These are phyloP conservation scores for Acanthamoeba pearcei DNA, from an alignment of 208 protist genomes.

Conservation along the genomic window DNA sequence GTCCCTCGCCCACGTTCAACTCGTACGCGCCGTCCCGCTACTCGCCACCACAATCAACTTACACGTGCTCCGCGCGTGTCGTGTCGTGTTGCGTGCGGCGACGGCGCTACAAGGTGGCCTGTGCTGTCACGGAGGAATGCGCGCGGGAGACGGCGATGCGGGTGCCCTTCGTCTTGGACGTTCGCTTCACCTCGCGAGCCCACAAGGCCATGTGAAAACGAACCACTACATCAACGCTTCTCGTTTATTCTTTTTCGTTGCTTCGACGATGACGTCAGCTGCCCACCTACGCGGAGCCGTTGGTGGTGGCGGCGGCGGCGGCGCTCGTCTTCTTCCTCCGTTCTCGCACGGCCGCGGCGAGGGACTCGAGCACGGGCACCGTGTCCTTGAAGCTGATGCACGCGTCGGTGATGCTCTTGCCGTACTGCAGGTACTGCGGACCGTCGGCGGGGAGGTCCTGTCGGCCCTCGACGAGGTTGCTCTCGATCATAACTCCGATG, in stretches of 20 bases:
- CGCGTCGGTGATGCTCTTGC: constrained; percentile 85
- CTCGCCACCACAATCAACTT: background rate
- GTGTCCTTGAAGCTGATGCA: constrained; percentile 84
- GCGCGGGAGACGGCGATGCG: background rate
- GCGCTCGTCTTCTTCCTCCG: background rate
- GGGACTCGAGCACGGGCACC: constrained; percentile 77
- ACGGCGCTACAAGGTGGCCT: background rate
- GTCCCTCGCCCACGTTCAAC: background rate
- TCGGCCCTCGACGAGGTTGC: constrained; percentile 84
- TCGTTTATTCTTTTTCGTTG: too few relatives aligned
- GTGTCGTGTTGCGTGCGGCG: background rate
- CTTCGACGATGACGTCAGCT: too few relatives aligned
- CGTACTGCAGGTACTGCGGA: constrained; percentile 78
- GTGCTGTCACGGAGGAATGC: background rate
- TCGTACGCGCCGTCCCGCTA: background rate
- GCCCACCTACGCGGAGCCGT: background rate
- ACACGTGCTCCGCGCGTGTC: background rate
- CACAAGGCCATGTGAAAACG: background rate
- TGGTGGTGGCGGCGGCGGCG: background rate
- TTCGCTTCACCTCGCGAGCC: background rate
- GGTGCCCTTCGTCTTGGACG: background rate
- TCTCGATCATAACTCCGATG: constrained; percentile 90
- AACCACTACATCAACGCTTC: too few relatives aligned
- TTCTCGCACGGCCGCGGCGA: constrained; percentile 76
- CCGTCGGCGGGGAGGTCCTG: constrained; percentile 76